These are phyloP conservation scores for Oryza brachyantha DNA, from an alignment of 176 grass and related monocot genomes.

Conservation along the genomic window DNA sequence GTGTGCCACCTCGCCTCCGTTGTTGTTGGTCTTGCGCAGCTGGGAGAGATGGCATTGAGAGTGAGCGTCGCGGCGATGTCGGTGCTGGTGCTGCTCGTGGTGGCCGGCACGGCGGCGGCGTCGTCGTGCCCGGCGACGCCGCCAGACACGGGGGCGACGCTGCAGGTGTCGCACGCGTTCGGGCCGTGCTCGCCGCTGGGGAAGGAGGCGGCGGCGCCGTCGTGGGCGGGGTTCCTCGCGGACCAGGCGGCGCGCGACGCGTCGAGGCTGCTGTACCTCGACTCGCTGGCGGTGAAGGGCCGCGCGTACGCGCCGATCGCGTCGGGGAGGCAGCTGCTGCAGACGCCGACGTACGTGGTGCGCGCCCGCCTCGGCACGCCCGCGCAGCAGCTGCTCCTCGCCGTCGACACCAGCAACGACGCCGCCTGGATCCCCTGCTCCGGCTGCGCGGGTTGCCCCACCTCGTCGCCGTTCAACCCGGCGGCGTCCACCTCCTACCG, in stretches of 20 bases:
- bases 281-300: conserved; percentile 36
- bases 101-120: not conserved
- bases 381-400: conserved; percentile 65
- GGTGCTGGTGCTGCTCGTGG: not conserved
- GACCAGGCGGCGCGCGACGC: conserved; percentile 54
- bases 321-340: conserved; percentile 72
- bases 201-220: not conserved
- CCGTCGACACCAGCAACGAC: conserved; percentile 86
- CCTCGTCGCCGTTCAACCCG: conserved; percentile 47
- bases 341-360: conserved; percentile 84
- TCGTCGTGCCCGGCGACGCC: conserved; percentile 49
- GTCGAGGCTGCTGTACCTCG: conserved; percentile 60
- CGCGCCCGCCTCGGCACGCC: conserved; percentile 69
- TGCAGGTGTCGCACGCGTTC: conserved; percentile 63
- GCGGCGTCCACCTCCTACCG: conserved; percentile 42
- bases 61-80: not conserved
- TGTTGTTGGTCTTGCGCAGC: not conserved
- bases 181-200: conserved; percentile 61
- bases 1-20: not conserved
- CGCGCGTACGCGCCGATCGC: conserved; percentile 70
- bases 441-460: conserved; percentile 53
- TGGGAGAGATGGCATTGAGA: not conserved
- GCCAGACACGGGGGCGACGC: conserved; percentile 45
- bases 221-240: conserved; percentile 51
- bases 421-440: conserved; percentile 82